These are phyloP conservation scores for Verticillium longisporum DNA, from an alignment of 2,329 filamentous ascomycete genomes.

Conservation along the genomic window DNA sequence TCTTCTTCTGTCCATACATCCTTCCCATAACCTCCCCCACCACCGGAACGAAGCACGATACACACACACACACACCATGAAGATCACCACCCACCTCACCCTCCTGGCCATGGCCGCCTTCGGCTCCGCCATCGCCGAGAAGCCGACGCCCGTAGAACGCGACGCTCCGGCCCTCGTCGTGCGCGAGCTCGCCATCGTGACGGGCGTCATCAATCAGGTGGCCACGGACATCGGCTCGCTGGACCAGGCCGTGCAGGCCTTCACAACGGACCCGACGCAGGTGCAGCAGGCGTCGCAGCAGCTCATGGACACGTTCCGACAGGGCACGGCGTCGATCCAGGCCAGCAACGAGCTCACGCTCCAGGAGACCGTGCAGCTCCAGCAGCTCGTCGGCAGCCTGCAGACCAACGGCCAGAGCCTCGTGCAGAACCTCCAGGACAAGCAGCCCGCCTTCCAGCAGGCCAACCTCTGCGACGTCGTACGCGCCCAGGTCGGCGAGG, in stretches of 20 bases:
- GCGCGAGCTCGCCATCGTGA: conserved; percentile 11
- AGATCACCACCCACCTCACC: conserved; percentile 12
- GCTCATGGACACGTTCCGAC: conserved; percentile 12
- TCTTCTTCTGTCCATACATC: not conserved
- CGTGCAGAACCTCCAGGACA: conserved; percentile 15
- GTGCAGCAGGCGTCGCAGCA: conserved; percentile 14
- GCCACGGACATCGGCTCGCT: conserved; percentile 13
- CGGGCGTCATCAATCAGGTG: conserved; percentile 10
- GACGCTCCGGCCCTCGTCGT: conserved; percentile 3
- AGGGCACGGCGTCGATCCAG: conserved; percentile 9
- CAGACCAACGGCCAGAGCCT: conserved; percentile 18
- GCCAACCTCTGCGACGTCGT: conserved; percentile 19
- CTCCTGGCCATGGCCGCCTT: conserved; percentile 7
- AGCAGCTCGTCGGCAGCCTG: conserved; percentile 13
- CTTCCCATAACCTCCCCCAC: not conserved
- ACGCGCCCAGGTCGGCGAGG: conserved; percentile 14
- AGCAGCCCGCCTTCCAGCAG: conserved; percentile 19
- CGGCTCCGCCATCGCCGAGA: conserved; percentile 10
- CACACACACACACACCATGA: conserved; percentile 5
- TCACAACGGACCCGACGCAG: conserved; percentile 13
- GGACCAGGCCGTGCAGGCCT: conserved; percentile 15
- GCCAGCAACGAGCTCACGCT: conserved; percentile 11
- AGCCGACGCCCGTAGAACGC: not conserved
- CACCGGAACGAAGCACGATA: not conserved
- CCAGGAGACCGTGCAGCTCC: conserved; percentile 11